Evolutionary conservation across 2,329 filamentous ascomycete genomes (phyloP).

Genomic region (Pseudogymnoascus sp.): DNA sequence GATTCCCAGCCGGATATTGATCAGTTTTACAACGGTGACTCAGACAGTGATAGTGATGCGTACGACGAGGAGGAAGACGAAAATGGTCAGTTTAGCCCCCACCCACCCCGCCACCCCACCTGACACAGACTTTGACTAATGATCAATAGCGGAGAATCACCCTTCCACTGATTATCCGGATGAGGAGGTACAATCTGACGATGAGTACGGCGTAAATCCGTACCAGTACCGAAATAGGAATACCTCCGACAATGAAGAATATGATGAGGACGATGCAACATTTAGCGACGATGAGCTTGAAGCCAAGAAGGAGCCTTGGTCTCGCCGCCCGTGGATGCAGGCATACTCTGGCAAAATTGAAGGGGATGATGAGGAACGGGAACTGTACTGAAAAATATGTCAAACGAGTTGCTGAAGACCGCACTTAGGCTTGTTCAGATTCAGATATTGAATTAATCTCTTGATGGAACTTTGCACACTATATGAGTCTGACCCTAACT

Average conservation of each 20-base stretch:
- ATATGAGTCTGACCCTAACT: background rate
- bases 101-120: background rate
- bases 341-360: conserved; percentile 1
- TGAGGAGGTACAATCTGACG: conserved; percentile 67
- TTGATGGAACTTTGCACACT: background rate
- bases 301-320: conserved; percentile 24
- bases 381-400: background rate
- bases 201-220: conserved; percentile 51
- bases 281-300: conserved; percentile 25
- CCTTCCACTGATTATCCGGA: conserved; percentile 76
- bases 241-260: conserved; percentile 28
- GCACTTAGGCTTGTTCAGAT: background rate
- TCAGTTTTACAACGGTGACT: conserved; percentile 51
- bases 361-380: conserved; percentile 5
- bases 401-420: background rate
- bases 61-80: conserved; percentile 56
- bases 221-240: conserved; percentile 45
- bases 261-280: conserved; percentile 16
- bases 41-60: conserved; percentile 51
- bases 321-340: conserved; percentile 14
- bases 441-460: background rate
- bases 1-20: conserved; percentile 36
- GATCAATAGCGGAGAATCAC: conserved; percentile 60
- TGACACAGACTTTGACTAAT: conserved; percentile 16
- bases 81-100: conserved; percentile 43